Conservation (phyloP, 352 stramenopile species). For the Globisporangium cystogenes region DNA sequence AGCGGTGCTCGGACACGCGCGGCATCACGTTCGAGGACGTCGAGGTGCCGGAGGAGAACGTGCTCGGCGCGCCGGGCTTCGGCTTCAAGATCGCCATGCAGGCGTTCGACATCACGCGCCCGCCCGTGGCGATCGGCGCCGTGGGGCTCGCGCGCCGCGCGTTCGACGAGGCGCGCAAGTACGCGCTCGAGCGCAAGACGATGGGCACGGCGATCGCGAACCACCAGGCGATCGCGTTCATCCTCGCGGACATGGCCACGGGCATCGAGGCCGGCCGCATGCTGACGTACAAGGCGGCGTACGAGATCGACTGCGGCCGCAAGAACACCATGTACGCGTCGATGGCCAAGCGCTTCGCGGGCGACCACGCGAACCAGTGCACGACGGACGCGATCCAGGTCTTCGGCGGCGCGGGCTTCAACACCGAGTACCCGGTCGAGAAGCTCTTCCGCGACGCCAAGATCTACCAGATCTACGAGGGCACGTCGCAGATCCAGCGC, state of each 20-base stretch:
- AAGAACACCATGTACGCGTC: slow-evolving; percentile 90
- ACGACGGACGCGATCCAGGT: slow-evolving; percentile 88
- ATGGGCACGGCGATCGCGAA: slow-evolving; percentile 83
- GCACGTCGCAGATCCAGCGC: slow-evolving; percentile 89
- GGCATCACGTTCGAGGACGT: slow-evolving; percentile 91
- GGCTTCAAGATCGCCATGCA: slow-evolving; percentile 93
- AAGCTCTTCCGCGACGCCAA: slow-evolving; percentile 91
- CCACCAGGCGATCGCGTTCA: slow-evolving; percentile 88
- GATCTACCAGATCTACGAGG: slow-evolving; percentile 93
- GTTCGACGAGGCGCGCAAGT: slow-evolving; percentile 88
- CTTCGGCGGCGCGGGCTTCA: slow-evolving; percentile 88
- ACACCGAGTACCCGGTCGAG: slow-evolving; percentile 91
- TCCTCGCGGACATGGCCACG: slow-evolving; percentile 89
- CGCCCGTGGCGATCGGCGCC: slow-evolving; percentile 81
- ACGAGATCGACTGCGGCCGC: slow-evolving; percentile 84
- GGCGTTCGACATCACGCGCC: slow-evolving; percentile 89
- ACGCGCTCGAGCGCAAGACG: slow-evolving; percentile 82
- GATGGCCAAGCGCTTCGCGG: slow-evolving; percentile 90
- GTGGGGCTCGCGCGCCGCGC: slow-evolving; percentile 82
- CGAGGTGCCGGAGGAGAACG: slow-evolving; percentile 82
- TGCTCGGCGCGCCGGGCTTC: slow-evolving; percentile 80
- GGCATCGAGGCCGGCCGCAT: slow-evolving; percentile 80
- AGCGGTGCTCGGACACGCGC: slow-evolving; percentile 88
- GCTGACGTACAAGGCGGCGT: slow-evolving; percentile 87
- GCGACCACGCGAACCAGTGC: slow-evolving; percentile 83